Base-by-base conservation (phyloP, 2,329 filamentous ascomycete species). In the Colletotrichum tabaci region DNA sequence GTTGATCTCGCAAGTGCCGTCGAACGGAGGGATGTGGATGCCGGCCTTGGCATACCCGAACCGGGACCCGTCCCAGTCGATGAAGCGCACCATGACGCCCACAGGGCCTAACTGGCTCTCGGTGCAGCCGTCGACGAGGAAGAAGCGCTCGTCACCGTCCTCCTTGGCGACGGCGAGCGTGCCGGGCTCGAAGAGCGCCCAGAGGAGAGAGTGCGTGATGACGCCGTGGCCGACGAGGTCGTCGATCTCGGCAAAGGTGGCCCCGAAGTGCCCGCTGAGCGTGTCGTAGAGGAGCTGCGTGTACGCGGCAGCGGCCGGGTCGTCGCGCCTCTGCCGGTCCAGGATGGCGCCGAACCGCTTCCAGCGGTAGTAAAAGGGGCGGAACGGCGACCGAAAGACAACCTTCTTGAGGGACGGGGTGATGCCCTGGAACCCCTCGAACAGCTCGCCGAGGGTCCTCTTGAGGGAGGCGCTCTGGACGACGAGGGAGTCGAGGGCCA, bases 141-240 rank as follows among this genome's bases (percentile, higher is more conserved):
- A 58, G 9, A 58, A 44, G n/a, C 38, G 56, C 9, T 58, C 56
- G 21, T 46, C 16, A 2, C 38, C 56, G 18, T 58, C 56, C 4
- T 44, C 21, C 6, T 30, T 7, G 8, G 56, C 21, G 21, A 44
- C 42, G n/a, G 26, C 38, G 35, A 44, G 35, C 9, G 56, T 58
- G 15, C 42, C 56, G 16, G 38, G 56, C 38, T 58, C 38, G 18
- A 58, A 58, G 44, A 58, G 56, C 38, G 56, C 26, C 56, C 38
- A 44, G 35, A 58, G 18, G 38, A 44, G 44, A 23, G 42, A 16
- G 18, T 44, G 44, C 30, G 38, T 44, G 35, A 58, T 46, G 12
- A 58, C 56, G 56, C 44, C 21, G 56, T 58, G 42, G 38, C n/a
- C 13, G 35, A 58, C 35, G 35, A 58, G 18, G 56, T 58, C 56